Conservation (phyloP, 1,284 basidiomycete genomes). For the Fomitopsis palustris region DNA sequence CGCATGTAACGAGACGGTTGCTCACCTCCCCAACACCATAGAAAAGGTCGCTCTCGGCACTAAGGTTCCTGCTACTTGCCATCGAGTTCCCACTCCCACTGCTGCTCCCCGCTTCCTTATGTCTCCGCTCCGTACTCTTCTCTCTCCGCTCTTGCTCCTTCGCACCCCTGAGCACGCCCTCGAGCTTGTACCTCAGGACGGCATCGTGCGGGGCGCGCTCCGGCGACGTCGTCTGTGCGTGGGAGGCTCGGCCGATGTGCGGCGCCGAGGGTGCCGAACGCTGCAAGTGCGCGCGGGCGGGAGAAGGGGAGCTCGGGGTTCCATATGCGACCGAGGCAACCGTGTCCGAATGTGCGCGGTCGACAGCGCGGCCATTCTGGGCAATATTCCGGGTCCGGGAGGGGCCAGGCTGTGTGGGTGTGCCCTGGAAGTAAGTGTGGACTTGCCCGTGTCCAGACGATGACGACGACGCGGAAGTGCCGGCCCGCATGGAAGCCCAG, state of each 20-base stretch:
- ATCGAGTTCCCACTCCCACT: slow-evolving; percentile 27
- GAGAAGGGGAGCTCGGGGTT: slow-evolving; percentile 24
- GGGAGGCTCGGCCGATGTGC: not conserved
- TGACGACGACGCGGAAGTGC: slow-evolving; percentile 15
- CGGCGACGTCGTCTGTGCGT: slow-evolving; percentile 7
- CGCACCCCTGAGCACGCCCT: slow-evolving; percentile 42
- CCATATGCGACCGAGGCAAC: slow-evolving; percentile 15
- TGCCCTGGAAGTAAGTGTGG: slow-evolving; percentile 6
- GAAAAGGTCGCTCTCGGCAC: slow-evolving; percentile 29
- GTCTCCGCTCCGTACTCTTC: slow-evolving; percentile 20
- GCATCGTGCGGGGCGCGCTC: slow-evolving; percentile 44
- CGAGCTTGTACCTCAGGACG: slow-evolving; percentile 51
- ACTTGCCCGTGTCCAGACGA: slow-evolving; percentile 18
- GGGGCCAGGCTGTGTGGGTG: slow-evolving; percentile 6
- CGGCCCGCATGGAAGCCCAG: slow-evolving; percentile 17
- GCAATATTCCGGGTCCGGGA: slow-evolving; percentile 13
- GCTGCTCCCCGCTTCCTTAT: slow-evolving; percentile 11
- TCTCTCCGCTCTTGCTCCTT: slow-evolving; percentile 24
- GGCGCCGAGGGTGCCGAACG: slow-evolving; percentile 23
- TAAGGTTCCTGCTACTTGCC: slow-evolving; percentile 30
- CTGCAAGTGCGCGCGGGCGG: slow-evolving; percentile 22
- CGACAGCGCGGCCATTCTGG: not conserved
- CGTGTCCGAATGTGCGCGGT: slow-evolving; percentile 1
- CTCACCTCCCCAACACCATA: slow-evolving; percentile 25
- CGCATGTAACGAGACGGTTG: not conserved